Conservation (phyloP, 2,329 filamentous ascomycete species). For the Penicillium oxalicum region DNA sequence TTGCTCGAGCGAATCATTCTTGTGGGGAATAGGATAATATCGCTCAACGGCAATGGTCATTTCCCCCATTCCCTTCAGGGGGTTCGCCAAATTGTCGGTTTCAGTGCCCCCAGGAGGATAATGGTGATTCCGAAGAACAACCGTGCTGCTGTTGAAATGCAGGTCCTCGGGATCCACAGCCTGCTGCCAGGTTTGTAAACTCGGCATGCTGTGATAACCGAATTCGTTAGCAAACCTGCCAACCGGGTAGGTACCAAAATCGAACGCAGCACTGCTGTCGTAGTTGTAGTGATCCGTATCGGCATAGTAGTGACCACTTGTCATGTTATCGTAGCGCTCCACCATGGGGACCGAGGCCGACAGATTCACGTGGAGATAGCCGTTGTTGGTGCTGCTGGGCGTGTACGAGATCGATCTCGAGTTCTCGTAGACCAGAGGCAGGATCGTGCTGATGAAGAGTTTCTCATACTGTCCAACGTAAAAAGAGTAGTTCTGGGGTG, state of each 20-base stretch:
- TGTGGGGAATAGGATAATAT: conserved; percentile 54
- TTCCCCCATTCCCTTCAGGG: conserved; percentile 41
- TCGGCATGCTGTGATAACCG: conserved; percentile 59
- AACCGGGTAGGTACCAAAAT: conserved; percentile 51
- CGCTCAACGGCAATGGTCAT: conserved; percentile 53
- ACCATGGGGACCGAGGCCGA: conserved; percentile 49
- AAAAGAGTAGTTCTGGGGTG: conserved; percentile 40
- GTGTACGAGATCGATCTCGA: conserved; percentile 56
- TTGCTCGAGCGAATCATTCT: conserved; percentile 49
- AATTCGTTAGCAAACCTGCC: conserved; percentile 60
- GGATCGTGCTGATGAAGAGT: conserved; percentile 51
- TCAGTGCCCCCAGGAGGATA: conserved; percentile 47
- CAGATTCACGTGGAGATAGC: conserved; percentile 52
- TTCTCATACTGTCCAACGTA: conserved; percentile 52
- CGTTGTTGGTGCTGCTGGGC: conserved; percentile 55
- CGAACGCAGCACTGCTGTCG: conserved; percentile 47
- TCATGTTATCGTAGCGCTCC: conserved; percentile 52
- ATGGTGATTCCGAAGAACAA: conserved; percentile 56
- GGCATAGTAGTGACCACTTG: conserved; percentile 51
- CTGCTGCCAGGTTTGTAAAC: conserved; percentile 53
- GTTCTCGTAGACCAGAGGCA: conserved; percentile 54
- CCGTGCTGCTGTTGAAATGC: conserved; percentile 51
- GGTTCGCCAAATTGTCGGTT: conserved; percentile 40
- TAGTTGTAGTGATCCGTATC: conserved; percentile 60
- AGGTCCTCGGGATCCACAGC: conserved; percentile 49